Evolutionary conservation across 2,329 filamentous ascomycete species (phyloP).

Genomic region (Diaporthe helianthi): DNA sequence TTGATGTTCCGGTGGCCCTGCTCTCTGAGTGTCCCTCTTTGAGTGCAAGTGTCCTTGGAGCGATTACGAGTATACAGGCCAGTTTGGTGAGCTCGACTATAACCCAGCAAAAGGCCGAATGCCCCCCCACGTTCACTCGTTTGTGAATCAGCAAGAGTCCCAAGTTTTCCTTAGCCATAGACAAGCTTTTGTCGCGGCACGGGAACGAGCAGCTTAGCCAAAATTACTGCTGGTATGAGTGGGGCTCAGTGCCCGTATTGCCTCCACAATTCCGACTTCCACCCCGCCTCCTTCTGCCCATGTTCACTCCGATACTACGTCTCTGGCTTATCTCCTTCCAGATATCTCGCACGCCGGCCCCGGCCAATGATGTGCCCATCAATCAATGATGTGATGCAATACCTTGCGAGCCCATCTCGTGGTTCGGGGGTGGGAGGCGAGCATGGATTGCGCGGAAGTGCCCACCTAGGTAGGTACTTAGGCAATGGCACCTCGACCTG

Average conservation of each 20-base stretch:
- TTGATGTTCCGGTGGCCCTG: background rate
- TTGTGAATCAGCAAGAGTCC: background rate
- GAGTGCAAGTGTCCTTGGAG: background rate
- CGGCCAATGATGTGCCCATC: constrained; percentile 25
- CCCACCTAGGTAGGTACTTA: too few species aligned
- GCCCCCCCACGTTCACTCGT: background rate
- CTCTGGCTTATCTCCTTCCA: constrained; percentile 15
- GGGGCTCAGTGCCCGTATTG: background rate
- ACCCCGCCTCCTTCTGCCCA: constrained; percentile 3
- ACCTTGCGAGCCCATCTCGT: background rate
- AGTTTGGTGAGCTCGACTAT: background rate
- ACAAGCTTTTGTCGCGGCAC: constrained; percentile 3
- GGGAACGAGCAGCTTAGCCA: background rate
- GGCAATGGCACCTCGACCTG: background rate
- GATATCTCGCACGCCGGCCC: constrained; percentile 1
- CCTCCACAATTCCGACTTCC: constrained; percentile 15
- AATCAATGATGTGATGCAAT: background rate
- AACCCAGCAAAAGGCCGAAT: constrained; percentile 10
- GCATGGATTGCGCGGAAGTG: constrained; percentile 14
- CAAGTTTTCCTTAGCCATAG: background rate
- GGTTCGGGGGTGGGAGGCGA: constrained; percentile 1
- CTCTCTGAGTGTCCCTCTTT: too few species aligned
- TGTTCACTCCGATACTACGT: background rate
- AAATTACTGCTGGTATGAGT: constrained; percentile 11
- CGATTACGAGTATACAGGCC: background rate